Base-by-base conservation (phyloP, 2,329 filamentous ascomycete genomes). In the Chrysosporium queenslandicum region DNA sequence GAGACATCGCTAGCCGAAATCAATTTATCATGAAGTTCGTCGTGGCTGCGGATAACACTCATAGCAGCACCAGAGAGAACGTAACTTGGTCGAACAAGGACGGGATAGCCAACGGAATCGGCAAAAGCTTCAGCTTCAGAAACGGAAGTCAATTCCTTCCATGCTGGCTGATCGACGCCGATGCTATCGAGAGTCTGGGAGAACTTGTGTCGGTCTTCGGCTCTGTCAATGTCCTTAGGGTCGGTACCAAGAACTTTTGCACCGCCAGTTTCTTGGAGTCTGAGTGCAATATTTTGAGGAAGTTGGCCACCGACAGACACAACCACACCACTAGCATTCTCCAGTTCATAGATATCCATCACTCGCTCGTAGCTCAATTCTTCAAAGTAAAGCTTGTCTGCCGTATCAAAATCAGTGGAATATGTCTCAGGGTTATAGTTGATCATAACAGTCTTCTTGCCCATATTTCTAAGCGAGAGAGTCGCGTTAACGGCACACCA, bases 271-370 rank as follows among this genome's bases (percentile, higher is more conserved):
- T 97, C 88, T 73, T 97, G 91, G 3, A 98, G 81, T 60, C 87
- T 86, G 45, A 97, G 83, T 3, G 92, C 92, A 65, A 97, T 96
- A 75, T 97, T 97, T 73, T 98, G 92, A 2, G 92, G 90, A 55
- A 97, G 80, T 72, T 98, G 92, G 40, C 92, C 92, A 65, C 92
- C 92, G 9, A 97, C 89, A 54, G 89, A 96, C 6, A 97, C 91
- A 3, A 97, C 90, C 23, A 97, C 88, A 61, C 90, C 91, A 50
- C 77, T 81, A 5, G 90, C 83, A 54, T 76, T 75, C 71, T 97
- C 92, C 14, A 97, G 79, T 70, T 97, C 92, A 68, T 96, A 96
- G 59, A 97, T 97, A 69, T 98, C 92, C 88, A 97, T 94, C 8
- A 97, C 91, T 66, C 91, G 85, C 74, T 97, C 92, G 67, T 96